Conservation (phyloP, 371 early-diverging fungal species). For the Mucor sp. region DNA sequence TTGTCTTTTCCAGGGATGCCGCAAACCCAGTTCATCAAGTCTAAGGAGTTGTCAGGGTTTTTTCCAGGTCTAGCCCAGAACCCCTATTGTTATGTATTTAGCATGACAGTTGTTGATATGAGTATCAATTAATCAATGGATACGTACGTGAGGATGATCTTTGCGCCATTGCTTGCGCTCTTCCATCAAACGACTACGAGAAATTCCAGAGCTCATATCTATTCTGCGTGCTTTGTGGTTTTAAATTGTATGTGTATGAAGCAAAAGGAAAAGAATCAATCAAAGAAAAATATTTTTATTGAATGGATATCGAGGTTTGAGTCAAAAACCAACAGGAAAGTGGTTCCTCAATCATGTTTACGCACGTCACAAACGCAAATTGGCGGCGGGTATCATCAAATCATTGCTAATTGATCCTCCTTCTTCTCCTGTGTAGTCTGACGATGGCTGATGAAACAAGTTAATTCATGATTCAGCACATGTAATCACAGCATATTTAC, state of each 20-base stretch:
- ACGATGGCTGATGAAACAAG: conserved; percentile 19
- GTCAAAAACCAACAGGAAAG: neutral
- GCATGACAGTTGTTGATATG: neutral
- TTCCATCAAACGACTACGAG: conserved; percentile 81
- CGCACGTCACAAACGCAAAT: neutral
- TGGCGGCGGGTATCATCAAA: neutral
- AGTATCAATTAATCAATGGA: neutral
- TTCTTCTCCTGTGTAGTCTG: conserved; percentile 9
- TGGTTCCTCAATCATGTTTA: neutral
- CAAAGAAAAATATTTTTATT: neutral
- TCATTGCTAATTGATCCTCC: neutral
- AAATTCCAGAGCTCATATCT: conserved; percentile 71
- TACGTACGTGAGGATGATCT: conserved; percentile 88
- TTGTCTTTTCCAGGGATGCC: conserved; percentile 93
- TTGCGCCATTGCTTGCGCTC: conserved; percentile 98
- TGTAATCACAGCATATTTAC: conserved; percentile 22
- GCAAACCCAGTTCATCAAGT: conserved; percentile 91
- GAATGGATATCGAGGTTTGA: neutral
- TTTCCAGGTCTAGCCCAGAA: conserved; percentile 90
- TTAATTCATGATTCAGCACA: neutral
- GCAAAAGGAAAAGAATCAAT: conserved; percentile 4
- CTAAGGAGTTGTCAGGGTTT: conserved; percentile 76
- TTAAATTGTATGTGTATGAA: neutral
- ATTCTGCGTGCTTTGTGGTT: neutral
- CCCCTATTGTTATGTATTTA: conserved; percentile 50